Conservation (phyloP, 2,329 filamentous ascomycete genomes). For the Fusarium fujikuroi region DNA sequence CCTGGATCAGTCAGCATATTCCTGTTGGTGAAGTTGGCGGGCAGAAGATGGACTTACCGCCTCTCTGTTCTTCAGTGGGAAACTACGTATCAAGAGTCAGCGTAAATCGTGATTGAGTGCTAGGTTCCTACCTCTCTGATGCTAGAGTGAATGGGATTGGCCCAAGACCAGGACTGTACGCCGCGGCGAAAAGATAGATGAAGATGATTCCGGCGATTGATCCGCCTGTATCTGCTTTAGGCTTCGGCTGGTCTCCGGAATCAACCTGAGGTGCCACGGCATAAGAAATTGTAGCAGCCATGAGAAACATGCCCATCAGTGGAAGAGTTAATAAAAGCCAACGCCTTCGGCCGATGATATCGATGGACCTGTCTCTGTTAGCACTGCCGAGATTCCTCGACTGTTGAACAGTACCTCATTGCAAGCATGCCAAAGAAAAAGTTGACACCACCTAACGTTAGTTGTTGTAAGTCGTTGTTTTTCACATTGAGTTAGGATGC, state of each 20-base stretch:
- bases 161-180: conserved; percentile 54
- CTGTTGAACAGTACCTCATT: conserved; percentile 32
- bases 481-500: neutral
- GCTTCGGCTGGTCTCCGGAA: conserved; percentile 1
- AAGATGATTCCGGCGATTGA: conserved; percentile 27
- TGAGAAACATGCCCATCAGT: conserved; percentile 49
- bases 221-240: neutral
- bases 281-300: conserved; percentile 24
- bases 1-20: conserved; percentile 44
- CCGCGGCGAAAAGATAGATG: conserved; percentile 50
- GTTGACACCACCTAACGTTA: conserved; percentile 47
- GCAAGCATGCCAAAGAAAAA: conserved; percentile 53
- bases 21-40: fast-evolving
- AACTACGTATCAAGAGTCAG: conserved; percentile 43
- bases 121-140: conserved; percentile 49
- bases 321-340: conserved; percentile 58
- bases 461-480: neutral
- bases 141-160: conserved; percentile 63
- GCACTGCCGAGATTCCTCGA: neutral
- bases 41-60: conserved; percentile 42
- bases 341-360: conserved; percentile 53
- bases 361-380: conserved; percentile 42
- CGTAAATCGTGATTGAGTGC: fast-evolving
- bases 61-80: conserved; percentile 61
- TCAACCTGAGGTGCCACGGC: conserved; percentile 15